These are phyloP conservation scores for Nymphaea thermarum DNA, from an alignment of 164 flowering plant species.

Conservation along the genomic window DNA sequence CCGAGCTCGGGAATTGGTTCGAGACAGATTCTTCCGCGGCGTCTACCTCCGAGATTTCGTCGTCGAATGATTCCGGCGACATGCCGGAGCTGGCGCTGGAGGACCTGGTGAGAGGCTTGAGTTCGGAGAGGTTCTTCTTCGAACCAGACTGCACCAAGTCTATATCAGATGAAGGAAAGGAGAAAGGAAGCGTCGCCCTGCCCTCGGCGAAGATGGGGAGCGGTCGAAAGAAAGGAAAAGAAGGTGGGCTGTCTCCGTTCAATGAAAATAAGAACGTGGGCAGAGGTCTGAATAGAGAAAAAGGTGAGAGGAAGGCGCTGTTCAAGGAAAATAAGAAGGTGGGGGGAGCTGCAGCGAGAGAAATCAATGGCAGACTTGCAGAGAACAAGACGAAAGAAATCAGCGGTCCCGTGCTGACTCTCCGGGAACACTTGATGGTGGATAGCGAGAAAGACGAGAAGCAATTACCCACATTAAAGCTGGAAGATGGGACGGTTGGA, in stretches of 20 bases:
- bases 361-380: no score
- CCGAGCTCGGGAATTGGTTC: slow-evolving; percentile 24
- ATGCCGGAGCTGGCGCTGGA: slow-evolving; percentile 14
- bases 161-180: slow-evolving; percentile 31
- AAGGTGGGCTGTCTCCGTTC: neutral
- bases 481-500: neutral
- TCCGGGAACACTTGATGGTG: neutral
- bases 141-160: slow-evolving; percentile 48
- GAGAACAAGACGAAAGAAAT: neutral
- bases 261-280: neutral
- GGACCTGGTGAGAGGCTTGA: slow-evolving; percentile 35
- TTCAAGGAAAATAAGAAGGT: neutral
- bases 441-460: neutral
- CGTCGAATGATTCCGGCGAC: slow-evolving; percentile 16
- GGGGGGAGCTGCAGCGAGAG: neutral
- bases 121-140: slow-evolving; percentile 59
- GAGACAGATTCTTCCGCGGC: slow-evolving; percentile 14
- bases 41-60: slow-evolving; percentile 10
- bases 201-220: neutral
- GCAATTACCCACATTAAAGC: no score
- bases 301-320: neutral
- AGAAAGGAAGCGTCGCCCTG: neutral
- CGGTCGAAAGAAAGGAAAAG: neutral
- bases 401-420: neutral
- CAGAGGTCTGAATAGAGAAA: neutral